phyloP scores from a whole-genome alignment of 305 asterid species.

The Fraxinus sp. region DNA sequence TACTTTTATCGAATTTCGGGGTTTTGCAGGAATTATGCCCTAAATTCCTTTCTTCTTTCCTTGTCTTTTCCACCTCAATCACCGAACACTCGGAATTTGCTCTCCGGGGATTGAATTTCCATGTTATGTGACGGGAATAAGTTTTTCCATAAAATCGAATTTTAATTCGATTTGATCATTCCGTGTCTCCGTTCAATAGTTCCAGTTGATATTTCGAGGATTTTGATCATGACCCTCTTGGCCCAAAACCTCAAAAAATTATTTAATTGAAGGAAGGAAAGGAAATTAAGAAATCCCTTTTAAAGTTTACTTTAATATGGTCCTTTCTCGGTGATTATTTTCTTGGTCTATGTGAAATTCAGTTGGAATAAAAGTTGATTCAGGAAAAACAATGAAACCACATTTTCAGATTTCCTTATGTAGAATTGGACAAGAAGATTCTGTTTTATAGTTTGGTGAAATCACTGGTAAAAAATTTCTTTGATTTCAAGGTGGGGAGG shows the following conservation, averaged over 20 bases:
- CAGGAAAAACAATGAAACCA: neutral
- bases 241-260: neutral
- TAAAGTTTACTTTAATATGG: neutral
- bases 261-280: neutral
- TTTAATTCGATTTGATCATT: neutral
- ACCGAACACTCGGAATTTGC: neutral
- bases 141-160: neutral
- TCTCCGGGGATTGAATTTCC: neutral
- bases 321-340: neutral
- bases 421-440: neutral
- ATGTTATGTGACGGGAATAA: neutral
- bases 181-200: neutral
- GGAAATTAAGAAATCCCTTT: neutral
- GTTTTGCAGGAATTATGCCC: neutral
- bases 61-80: neutral
- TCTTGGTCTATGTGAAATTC: neutral
- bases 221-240: neutral
- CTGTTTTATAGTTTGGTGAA: neutral
- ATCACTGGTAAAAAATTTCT: neutral
- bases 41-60: neutral
- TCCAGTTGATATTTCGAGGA: neutral
- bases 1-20: neutral
- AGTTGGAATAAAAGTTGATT: neutral
- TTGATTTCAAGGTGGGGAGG: conserved; percentile 1
- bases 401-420: neutral